Conservation (phyloP, 495 filamentous ascomycete species). For the Podospora anserina region DNA sequence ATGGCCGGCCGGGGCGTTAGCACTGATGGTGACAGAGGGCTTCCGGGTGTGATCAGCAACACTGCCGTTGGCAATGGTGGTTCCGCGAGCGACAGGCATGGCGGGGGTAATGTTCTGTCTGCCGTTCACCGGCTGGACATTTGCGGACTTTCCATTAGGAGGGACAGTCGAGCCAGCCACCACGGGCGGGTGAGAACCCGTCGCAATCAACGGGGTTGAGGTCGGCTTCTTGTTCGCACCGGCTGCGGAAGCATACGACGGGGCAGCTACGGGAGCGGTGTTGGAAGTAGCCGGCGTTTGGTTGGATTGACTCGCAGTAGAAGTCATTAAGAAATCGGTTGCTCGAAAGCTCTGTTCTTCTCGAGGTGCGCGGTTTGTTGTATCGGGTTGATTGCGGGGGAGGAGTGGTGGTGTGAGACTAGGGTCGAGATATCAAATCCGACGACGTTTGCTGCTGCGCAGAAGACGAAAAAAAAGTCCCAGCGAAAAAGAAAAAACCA, state of each 20-base stretch:
- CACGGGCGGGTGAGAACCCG: constrained; percentile 62
- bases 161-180: constrained; percentile 61
- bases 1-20: constrained; percentile 71
- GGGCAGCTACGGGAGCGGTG: constrained; percentile 55
- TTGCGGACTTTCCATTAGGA: constrained; percentile 74
- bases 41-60: constrained; percentile 71
- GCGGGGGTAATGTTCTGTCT: constrained; percentile 69
- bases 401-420: constrained; percentile 15
- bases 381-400: constrained; percentile 14
- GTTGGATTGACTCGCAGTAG: constrained; percentile 49
- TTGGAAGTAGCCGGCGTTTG: constrained; percentile 56
- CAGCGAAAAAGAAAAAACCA: neutral
- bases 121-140: constrained; percentile 77
- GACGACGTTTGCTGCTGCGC: constrained; percentile 21
- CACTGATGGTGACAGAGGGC: constrained; percentile 82
- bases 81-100: constrained; percentile 59
- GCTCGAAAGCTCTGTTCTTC: constrained; percentile 35
- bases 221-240: constrained; percentile 75
- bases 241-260: constrained; percentile 69
- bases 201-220: constrained; percentile 63
- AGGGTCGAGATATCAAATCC: constrained; percentile 37
- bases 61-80: constrained; percentile 54
- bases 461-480: constrained; percentile 21
- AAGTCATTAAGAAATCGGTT: constrained; percentile 48
- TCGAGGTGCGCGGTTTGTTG: constrained; percentile 17